Base-by-base conservation (phyloP, 306 rosid genomes). In the Acacia acuminata region DNA sequence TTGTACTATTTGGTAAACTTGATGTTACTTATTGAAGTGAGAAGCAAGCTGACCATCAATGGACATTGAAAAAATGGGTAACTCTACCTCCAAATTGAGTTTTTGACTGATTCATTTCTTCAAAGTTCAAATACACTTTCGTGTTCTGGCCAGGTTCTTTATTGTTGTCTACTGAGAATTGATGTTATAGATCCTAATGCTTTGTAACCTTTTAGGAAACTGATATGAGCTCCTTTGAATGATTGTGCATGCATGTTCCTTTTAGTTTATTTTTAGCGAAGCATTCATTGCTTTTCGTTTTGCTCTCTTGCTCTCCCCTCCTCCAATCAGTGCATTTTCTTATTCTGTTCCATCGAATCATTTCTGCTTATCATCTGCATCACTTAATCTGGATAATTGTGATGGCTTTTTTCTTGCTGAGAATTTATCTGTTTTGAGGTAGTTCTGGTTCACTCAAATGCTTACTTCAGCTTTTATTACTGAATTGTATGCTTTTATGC, bases 191-290 rank as follows among this genome's bases (percentile, higher is more conserved):
- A 22, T 68, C 27, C 5, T 60, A 50, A 34, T 67, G 30, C 1
- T 8, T 61, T 10, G 76, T 68, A 34, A 53, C 82, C 20, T 24
- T 38, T 68, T 79, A 22, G 64, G 71, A 45, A 71, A 43, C 58
- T 44, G 5, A 47, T 71, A 38, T 4, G 22, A 36, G 27, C 27
- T 38, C 73, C 73, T 38, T 9, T 38, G n/a, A 20, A 34, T 16
- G 17, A 17, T 16, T 65, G 13, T 66, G 71, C 44, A 7, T 66
- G 24, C 36, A 16, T 17, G 71, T 24, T 13, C 22, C 71, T 65
- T 65, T 45, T 30, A 64, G 70, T 27, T 30, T 36, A 67, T 8
- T 34, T 67, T 36, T 10, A 36, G 27, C 24, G 36, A 32, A 66
- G 20, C 22, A 19, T 67, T 38, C 25, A 67, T 67, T 67, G 7